These are phyloP conservation scores for Ceratocystis alfenasii DNA, from an alignment of 2,329 filamentous ascomycete genomes.

Conservation along the genomic window DNA sequence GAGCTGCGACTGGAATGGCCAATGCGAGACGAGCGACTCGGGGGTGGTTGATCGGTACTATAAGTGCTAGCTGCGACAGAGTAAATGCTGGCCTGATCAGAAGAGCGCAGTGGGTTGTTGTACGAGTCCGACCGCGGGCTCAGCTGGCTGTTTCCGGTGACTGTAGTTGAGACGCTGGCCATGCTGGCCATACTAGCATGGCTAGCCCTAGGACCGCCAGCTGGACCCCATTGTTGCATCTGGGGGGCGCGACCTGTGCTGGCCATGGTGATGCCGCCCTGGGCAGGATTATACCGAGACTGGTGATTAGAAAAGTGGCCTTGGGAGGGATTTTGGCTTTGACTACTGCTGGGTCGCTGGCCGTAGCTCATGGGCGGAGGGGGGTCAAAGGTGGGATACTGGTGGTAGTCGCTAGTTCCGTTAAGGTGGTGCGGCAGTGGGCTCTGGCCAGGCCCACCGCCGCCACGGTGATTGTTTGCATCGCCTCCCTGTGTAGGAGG, in stretches of 20 bases:
- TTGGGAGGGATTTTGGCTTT: slow-evolving; percentile 35
- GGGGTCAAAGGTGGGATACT: slow-evolving; percentile 66
- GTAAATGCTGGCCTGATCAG: slow-evolving; percentile 42
- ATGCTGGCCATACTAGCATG: slow-evolving; percentile 38
- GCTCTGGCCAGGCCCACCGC: slow-evolving; percentile 50
- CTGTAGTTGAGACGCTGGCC: slow-evolving; percentile 37
- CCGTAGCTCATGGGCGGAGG: slow-evolving; percentile 33
- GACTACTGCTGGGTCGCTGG: slow-evolving; percentile 29
- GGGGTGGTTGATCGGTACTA: slow-evolving; percentile 25
- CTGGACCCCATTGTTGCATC: slow-evolving; percentile 64
- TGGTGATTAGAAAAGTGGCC: not conserved
- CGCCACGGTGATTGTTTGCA: slow-evolving; percentile 47
- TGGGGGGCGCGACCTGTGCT: slow-evolving; percentile 59
- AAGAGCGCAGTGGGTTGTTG: slow-evolving; percentile 37
- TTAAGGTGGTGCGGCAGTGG: slow-evolving; percentile 74
- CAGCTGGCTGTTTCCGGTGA: slow-evolving; percentile 48
- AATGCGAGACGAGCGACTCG: slow-evolving; percentile 38
- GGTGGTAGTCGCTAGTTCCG: slow-evolving; percentile 73
- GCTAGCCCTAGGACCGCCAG: slow-evolving; percentile 36
- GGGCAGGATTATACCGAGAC: slow-evolving; percentile 39
- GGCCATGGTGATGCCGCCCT: slow-evolving; percentile 54
- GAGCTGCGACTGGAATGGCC: slow-evolving; percentile 46
- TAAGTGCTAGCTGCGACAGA: slow-evolving; percentile 17
- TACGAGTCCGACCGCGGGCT: slow-evolving; percentile 41
- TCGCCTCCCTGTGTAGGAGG: slow-evolving; percentile 58